Conservation (phyloP, 768 basidiomycete species). For the Phylloporus sp. region DNA sequence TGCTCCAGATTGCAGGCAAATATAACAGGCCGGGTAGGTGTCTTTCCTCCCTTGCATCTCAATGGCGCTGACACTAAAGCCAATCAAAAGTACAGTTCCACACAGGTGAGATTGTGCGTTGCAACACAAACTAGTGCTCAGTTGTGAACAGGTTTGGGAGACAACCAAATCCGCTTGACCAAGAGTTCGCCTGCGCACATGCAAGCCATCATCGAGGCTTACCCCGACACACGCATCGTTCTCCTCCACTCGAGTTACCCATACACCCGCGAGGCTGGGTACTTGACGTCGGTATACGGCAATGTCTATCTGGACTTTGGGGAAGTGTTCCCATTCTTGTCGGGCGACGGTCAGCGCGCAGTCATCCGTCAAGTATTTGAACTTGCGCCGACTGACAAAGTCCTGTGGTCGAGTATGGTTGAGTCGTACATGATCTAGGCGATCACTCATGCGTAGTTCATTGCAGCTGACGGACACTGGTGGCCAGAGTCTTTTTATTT, state of each 20-base stretch:
- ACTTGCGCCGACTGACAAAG: conserved; percentile 70
- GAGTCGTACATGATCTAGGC: background rate
- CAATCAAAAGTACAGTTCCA: conserved; percentile 69
- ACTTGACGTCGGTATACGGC: conserved; percentile 63
- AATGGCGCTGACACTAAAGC: background rate
- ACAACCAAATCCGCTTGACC: conserved; percentile 60
- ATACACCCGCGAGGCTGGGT: conserved; percentile 73
- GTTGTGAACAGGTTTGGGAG: conserved; percentile 49
- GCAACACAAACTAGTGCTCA: background rate
- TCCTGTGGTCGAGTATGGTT: conserved; percentile 73
- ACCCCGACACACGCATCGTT: conserved; percentile 57
- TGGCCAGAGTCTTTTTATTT: conserved; percentile 80
- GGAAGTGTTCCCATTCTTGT: conserved; percentile 70
- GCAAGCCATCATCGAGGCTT: conserved; percentile 64
- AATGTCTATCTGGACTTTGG: conserved; percentile 83
- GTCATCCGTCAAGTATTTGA: conserved; percentile 65
- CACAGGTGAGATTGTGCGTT: conserved; percentile 38
- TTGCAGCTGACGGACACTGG: conserved; percentile 32
- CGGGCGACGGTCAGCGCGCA: conserved; percentile 55
- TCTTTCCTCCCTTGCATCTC: background rate
- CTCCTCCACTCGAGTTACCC: conserved; percentile 78
- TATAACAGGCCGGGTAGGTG: conserved; percentile 57
- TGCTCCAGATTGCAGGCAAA: conserved; percentile 50
- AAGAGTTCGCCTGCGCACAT: conserved; percentile 62
- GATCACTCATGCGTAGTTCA: background rate